Evolutionary conservation across 2,329 filamentous ascomycete genomes (phyloP), one percentile per base, ranked within the genome.

Genomic region (Nigrospora osmanthi): DNA sequence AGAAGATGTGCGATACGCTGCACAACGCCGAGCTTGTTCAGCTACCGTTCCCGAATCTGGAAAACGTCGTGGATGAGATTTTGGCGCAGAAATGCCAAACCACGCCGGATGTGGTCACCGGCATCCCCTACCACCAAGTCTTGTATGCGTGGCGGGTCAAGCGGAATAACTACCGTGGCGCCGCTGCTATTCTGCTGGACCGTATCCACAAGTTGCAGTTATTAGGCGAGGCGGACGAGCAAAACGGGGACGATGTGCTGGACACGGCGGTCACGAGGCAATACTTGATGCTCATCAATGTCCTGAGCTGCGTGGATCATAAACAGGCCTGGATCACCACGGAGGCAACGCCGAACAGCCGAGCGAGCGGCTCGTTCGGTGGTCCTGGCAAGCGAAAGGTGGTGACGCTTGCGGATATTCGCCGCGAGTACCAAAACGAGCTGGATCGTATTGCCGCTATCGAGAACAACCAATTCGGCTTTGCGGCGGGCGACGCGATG

Each of bases 241-340:
- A 76, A n/a, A 57, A 51, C 2, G 68, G 69, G 4, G 74, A 75
- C 15, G 80, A 83, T 49, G 70, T 72, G 4, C 67, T 81, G 11
- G 80, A 84, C 53, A 84, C 80, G 0, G 72, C 75, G 1, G 74
- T 87, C 31, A 81, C 84, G 39, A 80, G 86, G 54, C 85, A 88
- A 57, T 93, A 95, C 56, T 70, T 97, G n/a, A 76, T 89, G 49
- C 77, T 98, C 38, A 95, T 98, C 69, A 98, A 98, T 61, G 84
- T 89, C 1, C 72, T 98, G 49, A 88, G 86, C 52, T 95, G 89
- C 51, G 89, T 96, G 35, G 81, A 87, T 40, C 72, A 82, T 47
- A 80, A 77, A 53, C 81, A 95, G 57, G 85, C 84, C 1, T 98
- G 94, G 78, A 80, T 95, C 61, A 81, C 78, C 40, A 64, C 70